These are phyloP conservation scores for Plectosphaerella plurivora DNA, from an alignment of 2,329 filamentous ascomycete species.

Conservation along the genomic window DNA sequence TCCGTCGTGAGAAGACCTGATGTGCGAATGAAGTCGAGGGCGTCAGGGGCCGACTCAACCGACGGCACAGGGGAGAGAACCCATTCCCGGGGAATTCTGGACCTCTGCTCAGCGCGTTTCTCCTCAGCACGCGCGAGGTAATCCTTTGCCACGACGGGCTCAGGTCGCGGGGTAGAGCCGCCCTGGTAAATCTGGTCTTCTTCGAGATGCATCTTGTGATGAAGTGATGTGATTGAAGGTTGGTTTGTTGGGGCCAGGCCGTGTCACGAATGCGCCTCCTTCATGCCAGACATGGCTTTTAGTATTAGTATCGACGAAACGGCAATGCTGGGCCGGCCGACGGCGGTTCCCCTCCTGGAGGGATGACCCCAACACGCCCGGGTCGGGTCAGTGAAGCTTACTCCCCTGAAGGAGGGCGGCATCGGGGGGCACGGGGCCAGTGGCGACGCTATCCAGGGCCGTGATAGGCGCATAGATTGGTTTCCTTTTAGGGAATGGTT, in stretches of 20 bases:
- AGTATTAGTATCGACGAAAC: no score
- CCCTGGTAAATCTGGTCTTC: neutral
- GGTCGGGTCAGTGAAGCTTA: no score
- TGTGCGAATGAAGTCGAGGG: slow-evolving; percentile 3
- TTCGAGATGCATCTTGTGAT: neutral
- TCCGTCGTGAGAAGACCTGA: slow-evolving; percentile 33
- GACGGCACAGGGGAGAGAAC: neutral
- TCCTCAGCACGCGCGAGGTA: slow-evolving; percentile 1
- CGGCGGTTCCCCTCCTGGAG: no score
- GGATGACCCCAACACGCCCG: no score
- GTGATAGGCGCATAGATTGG: no score
- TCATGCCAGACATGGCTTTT: neutral
- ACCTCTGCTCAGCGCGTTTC: neutral
- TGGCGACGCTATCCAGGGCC: no score
- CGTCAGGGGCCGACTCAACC: neutral
- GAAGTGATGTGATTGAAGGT: neutral
- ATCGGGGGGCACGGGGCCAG: no score
- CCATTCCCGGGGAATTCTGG: slow-evolving; percentile 3
- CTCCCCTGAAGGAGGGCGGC: no score
- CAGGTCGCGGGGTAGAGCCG: neutral
- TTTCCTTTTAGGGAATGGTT: no score
- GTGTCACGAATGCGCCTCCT: neutral
- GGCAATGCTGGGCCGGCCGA: no score
- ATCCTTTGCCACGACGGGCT: neutral
- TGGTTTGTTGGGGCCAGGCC: neutral